Evolutionary conservation across 495 filamentous ascomycete genomes (phyloP).

Genomic region (Durotheca rogersii): DNA sequence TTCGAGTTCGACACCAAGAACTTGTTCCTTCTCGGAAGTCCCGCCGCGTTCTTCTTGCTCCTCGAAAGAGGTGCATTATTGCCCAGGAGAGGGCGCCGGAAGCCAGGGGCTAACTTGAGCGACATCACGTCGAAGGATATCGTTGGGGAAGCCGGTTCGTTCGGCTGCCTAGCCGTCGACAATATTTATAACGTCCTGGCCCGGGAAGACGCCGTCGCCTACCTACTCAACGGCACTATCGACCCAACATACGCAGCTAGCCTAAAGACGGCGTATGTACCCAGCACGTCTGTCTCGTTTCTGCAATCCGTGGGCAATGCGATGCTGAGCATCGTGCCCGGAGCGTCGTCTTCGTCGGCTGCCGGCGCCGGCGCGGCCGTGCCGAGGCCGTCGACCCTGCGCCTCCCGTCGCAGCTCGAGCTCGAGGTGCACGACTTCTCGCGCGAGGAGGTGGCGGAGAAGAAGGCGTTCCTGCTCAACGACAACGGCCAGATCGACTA

Average conservation of each 20-base stretch:
- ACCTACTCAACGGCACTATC: constrained; percentile 85
- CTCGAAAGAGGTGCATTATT: constrained; percentile 80
- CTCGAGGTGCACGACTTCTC: constrained; percentile 95
- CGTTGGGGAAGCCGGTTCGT: constrained; percentile 71
- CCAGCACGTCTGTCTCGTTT: constrained; percentile 67
- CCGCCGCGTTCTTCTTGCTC: constrained; percentile 88
- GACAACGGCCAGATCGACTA: constrained; percentile 96
- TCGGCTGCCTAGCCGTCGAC: constrained; percentile 89
- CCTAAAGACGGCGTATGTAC: constrained; percentile 75
- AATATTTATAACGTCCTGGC: constrained; percentile 93
- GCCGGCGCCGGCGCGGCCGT: constrained; percentile 19
- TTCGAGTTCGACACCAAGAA: constrained; percentile 91
- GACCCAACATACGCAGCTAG: constrained; percentile 75
- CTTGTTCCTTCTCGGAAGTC: constrained; percentile 89
- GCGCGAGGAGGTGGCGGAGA: constrained; percentile 88
- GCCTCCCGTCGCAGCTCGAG: constrained; percentile 87
- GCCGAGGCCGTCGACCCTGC: constrained; percentile 47
- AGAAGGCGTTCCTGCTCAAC: constrained; percentile 81
- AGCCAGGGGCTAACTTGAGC: constrained; percentile 63
- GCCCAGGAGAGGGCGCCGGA: constrained; percentile 72
- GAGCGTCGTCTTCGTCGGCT: constrained; percentile 17
- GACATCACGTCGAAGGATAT: constrained; percentile 65
- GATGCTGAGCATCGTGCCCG: constrained; percentile 54
- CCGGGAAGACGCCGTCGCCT: constrained; percentile 72
- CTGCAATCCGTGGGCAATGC: constrained; percentile 65